These are phyloP conservation scores for Metschnikowia vanudenii DNA, from an alignment of 805 yeast species.

Conservation along the genomic window DNA sequence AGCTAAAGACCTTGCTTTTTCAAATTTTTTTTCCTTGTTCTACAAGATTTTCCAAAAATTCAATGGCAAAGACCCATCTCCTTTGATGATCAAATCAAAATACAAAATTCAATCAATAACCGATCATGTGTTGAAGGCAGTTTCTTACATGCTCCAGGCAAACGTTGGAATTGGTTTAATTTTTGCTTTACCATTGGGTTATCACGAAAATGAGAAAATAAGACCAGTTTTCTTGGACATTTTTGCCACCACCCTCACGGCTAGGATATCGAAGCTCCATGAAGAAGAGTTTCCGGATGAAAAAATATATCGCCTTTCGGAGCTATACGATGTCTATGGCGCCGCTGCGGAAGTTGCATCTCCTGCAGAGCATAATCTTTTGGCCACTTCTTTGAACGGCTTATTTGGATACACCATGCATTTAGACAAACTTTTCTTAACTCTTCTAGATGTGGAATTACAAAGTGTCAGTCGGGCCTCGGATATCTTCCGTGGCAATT, in stretches of 20 bases:
- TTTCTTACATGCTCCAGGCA: constrained; percentile 67
- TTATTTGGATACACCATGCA: constrained; percentile 43
- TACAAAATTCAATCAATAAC: constrained; percentile 58
- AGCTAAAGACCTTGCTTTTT: constrained; percentile 60
- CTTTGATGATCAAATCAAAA: constrained; percentile 28
- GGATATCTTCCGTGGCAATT: constrained; percentile 76
- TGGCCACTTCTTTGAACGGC: constrained; percentile 63
- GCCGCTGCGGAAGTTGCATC: constrained; percentile 64
- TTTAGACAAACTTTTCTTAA: constrained; percentile 47
- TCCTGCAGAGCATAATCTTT: constrained; percentile 63
- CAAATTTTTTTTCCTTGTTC: constrained; percentile 63
- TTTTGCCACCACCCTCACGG: constrained; percentile 61
- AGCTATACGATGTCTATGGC: constrained; percentile 44
- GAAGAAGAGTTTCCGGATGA: constrained; percentile 31
- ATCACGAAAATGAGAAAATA: constrained; percentile 62
- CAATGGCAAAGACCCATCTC: constrained; percentile 25
- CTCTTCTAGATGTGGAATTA: constrained; percentile 63
- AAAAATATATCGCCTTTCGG: constrained; percentile 27
- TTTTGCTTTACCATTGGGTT: constrained; percentile 75
- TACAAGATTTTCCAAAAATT: constrained; percentile 53
- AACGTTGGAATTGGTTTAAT: constrained; percentile 77
- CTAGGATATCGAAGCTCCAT: constrained; percentile 24
- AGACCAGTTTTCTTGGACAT: constrained; percentile 75
- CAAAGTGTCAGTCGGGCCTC: constrained; percentile 56
- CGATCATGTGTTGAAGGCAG: constrained; percentile 61